Evolutionary conservation across 495 filamentous ascomycete genomes (phyloP).

Genomic region (Lasiosphaeris hirsuta): DNA sequence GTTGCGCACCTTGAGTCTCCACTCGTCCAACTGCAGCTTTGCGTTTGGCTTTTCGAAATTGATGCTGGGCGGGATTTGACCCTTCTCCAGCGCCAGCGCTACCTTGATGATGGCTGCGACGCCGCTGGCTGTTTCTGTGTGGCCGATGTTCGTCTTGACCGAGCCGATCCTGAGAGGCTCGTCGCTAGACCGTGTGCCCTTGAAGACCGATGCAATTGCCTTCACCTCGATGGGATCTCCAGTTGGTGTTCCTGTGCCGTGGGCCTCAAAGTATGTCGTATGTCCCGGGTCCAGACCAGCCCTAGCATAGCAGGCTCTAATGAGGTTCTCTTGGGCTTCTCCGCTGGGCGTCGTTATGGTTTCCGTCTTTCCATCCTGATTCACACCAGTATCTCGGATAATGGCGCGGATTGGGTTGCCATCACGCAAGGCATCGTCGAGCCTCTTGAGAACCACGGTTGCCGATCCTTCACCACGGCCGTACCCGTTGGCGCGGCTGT

Average conservation of each 20-base stretch:
- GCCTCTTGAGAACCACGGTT: conserved; percentile 55
- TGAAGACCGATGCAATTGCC: conserved; percentile 45
- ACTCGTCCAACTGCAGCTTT: conserved; percentile 34
- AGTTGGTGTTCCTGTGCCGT: conserved; percentile 55
- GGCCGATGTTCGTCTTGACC: conserved; percentile 44
- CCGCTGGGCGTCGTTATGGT: conserved; percentile 46
- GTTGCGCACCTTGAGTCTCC: conserved; percentile 34
- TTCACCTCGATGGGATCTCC: conserved; percentile 57
- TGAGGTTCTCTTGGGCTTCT: conserved; percentile 50
- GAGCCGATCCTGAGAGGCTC: conserved; percentile 37
- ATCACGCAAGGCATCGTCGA: conserved; percentile 52
- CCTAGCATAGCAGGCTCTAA: conserved; percentile 44
- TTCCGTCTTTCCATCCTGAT: conserved; percentile 53
- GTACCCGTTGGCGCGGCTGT: conserved; percentile 60
- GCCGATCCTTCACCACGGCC: conserved; percentile 57
- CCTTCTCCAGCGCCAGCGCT: conserved; percentile 39
- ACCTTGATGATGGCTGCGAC: conserved; percentile 47
- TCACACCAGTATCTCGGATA: conserved; percentile 54
- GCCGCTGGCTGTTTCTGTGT: conserved; percentile 41
- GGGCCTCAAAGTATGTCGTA: conserved; percentile 49
- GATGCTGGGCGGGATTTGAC: conserved; percentile 41
- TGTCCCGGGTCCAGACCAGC: conserved; percentile 42
- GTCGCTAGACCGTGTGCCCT: conserved; percentile 26
- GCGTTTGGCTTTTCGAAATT: conserved; percentile 45
- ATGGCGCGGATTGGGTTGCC: conserved; percentile 58